These are phyloP conservation scores for Sphenostylis stenocarpa DNA, from an alignment of 306 rosid genomes.

Conservation along the genomic window DNA sequence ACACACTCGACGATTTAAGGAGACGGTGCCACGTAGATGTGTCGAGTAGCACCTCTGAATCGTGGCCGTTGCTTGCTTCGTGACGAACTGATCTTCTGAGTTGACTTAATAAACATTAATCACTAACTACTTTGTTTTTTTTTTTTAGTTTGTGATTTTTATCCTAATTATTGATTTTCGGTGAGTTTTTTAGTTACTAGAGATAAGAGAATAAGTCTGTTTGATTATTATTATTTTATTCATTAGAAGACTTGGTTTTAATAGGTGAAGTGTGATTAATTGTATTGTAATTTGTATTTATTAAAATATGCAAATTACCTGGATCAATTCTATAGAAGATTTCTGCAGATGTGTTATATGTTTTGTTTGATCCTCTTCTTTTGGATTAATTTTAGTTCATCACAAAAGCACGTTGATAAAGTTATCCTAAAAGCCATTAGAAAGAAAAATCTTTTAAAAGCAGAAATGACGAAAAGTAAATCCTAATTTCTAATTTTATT, in stretches of 20 bases:
- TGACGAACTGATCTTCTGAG: constrained; percentile 46
- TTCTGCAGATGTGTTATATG: not conserved
- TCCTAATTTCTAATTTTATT: too few species aligned
- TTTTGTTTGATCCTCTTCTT: not conserved
- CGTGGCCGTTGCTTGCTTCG: constrained; percentile 87
- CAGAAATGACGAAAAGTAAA: too few species aligned
- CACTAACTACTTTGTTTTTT: constrained; percentile 8
- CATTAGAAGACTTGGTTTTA: not conserved
- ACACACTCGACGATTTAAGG: constrained; percentile 41
- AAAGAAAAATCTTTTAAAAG: too few species aligned
- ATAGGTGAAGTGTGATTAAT: not conserved
- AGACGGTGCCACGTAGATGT: constrained; percentile 64
- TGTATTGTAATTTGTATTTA: constrained; percentile 11
- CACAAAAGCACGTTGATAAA: not conserved
- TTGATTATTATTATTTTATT: constrained; percentile 21
- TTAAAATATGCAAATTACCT: constrained; percentile 17
- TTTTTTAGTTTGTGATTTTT: not conserved
- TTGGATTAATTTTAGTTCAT: not conserved
- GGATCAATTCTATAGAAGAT: not conserved
- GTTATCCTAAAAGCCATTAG: not conserved
- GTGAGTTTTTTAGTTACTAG: not conserved
- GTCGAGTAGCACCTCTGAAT: constrained; percentile 33
- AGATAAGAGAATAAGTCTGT: not conserved
- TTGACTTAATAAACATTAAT: not conserved
- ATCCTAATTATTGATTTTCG: constrained; percentile 1